Conservation (phyloP, 1,139 yeast genomes). For the Zygosaccharomyces pseudobailii region DNA sequence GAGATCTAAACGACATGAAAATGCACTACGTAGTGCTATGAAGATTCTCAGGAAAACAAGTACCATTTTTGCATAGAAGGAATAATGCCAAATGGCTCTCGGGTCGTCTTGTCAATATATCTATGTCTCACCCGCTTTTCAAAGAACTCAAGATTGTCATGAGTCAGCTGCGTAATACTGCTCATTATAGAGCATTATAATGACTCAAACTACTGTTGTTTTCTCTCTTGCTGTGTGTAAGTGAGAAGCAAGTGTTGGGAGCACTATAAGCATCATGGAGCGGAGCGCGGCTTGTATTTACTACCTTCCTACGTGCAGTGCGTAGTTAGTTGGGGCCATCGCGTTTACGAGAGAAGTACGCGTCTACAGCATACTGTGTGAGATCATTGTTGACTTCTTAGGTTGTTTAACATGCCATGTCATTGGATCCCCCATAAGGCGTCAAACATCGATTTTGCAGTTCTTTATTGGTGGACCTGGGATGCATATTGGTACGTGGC, state of each 20-base stretch:
- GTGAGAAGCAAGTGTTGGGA: not conserved
- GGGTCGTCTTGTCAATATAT: not conserved
- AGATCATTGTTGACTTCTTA: not conserved
- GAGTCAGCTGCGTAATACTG: not conserved
- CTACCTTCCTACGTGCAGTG: not conserved
- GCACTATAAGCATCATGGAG: not conserved
- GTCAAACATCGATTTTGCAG: not conserved
- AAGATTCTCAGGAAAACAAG: not conserved
- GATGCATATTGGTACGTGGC: not conserved
- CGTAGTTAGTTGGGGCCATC: not conserved
- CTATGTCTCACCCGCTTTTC: not conserved
- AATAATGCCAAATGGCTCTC: not conserved
- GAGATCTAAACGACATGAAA: not conserved
- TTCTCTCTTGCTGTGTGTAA: not conserved
- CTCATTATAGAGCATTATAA: not conserved
- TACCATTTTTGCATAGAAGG: not conserved
- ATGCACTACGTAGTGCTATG: not conserved
- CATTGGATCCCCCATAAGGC: not conserved
- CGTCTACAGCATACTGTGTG: not conserved
- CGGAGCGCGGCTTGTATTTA: not conserved
- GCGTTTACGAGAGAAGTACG: not conserved
- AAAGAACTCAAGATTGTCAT: not conserved
- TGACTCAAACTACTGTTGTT: not conserved
- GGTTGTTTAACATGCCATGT: not conserved
- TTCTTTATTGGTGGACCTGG: not conserved